Percentiles rank a stretch among this genome's conserved stretches.
phyloP scores from a whole-genome alignment of 139 green algal genomes.

The Nannochloris sp. region DNA sequence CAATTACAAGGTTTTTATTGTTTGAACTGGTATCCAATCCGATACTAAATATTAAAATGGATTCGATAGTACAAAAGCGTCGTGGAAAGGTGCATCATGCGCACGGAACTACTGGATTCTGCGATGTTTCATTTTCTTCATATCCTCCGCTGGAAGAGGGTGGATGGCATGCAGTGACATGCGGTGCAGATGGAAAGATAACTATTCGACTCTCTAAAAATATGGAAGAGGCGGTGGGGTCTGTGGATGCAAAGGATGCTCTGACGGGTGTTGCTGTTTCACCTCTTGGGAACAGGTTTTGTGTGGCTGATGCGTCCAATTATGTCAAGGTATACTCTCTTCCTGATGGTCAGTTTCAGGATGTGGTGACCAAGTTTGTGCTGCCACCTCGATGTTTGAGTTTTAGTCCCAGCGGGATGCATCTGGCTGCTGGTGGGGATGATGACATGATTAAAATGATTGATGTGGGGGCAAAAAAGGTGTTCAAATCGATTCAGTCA shows the following conservation, averaged over 20 bases:
- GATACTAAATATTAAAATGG: background rate
- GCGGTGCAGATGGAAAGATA: constrained; percentile 30
- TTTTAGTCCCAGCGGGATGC: constrained; percentile 48
- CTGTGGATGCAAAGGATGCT: background rate
- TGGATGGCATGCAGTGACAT: constrained; percentile 15
- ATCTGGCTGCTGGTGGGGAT: constrained; percentile 66
- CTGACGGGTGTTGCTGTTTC: constrained; percentile 15
- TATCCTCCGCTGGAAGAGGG: constrained; percentile 3
- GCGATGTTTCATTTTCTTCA: constrained; percentile 14
- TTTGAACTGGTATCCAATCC: no score
- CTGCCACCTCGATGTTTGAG: constrained; percentile 54
- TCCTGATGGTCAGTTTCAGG: constrained; percentile 33
- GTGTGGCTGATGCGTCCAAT: constrained; percentile 36
- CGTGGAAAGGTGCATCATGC: background rate
- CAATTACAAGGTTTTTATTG: no score
- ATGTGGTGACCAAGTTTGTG: constrained; percentile 56
- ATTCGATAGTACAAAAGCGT: background rate
- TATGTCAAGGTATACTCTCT: constrained; percentile 48
- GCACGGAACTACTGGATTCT: constrained; percentile 13
- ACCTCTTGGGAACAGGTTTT: constrained; percentile 25
- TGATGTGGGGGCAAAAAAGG: constrained; percentile 35
- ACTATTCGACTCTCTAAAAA: constrained; percentile 14
- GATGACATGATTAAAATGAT: constrained; percentile 72
- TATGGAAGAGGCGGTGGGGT: constrained; percentile 16
- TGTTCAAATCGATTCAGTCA: constrained; percentile 36